Base-by-base conservation (phyloP, 257 asterid genomes). In the Thymus mandschuricus region DNA sequence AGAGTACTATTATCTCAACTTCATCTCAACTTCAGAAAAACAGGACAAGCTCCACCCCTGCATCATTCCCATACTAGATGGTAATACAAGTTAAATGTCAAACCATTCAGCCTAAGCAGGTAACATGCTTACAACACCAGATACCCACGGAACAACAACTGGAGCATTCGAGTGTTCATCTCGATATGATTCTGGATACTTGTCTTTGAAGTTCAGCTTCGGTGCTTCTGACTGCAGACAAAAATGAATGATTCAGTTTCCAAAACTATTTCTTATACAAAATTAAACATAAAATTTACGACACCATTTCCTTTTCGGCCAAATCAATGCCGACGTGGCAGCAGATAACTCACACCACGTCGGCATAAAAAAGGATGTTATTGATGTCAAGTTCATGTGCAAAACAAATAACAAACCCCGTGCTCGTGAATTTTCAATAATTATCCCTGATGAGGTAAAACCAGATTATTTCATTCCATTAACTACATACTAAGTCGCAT, bases 191-290 rank as follows among this genome's bases (percentile, higher is more conserved):
- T 94, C 95, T 0, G 97, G 74, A 79, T 94, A 94, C 31, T 34
- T 78, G 63, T 82, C 93, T 86, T 94, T 89, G 57, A 86, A 94
- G 68, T 77, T 94, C 82, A 83, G 66, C 29, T 51, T 88, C 5
- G 99, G 99, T 28, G 74, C 61, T 68, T 88, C 96, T 5, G 97
- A 79, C 97, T 94, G 95, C 87, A 86, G 30, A 72, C 34, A 43
- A 40, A 27, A 35, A 34, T 48, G 54, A 35, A 64, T 68, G 15
- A 15, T 41, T 62, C 21, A 43, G 51, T 21, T 60, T 13, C 48
- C 12, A 6, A 35, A 35, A 35, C 40, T 35, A 35, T 35, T 35
- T 35, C 3, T 35, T 35, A 0, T 21, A 21, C 21, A 21, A 21
- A 21, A 21, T 21, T 21, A 21, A 21, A 21, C 21, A 21, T 21